phyloP scores from a whole-genome alignment of 768 basidiomycete genomes.

The Suillus paluster region DNA sequence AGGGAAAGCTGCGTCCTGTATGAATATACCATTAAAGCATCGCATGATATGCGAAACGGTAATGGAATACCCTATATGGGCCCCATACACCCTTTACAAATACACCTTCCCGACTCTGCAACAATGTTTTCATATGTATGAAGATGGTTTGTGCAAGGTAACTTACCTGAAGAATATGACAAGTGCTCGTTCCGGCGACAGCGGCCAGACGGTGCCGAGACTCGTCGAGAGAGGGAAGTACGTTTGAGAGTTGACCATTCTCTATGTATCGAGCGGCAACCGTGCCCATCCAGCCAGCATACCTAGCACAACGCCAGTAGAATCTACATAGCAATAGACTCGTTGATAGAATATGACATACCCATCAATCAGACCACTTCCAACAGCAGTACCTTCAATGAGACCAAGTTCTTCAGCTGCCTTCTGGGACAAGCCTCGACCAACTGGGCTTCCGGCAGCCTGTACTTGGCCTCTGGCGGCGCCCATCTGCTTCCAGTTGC shows the following conservation, averaged over 20 bases:
- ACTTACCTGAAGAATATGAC: constrained; percentile 86
- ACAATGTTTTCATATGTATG: background rate
- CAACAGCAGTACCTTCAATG: constrained; percentile 85
- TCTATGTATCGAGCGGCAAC: constrained; percentile 77
- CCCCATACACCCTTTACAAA: constrained; percentile 96
- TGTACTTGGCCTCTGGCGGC: constrained; percentile 65
- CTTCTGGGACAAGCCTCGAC: constrained; percentile 72
- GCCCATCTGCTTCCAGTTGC: constrained; percentile 74
- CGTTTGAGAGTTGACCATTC: constrained; percentile 53
- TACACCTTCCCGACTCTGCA: constrained; percentile 75
- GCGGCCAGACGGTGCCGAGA: constrained; percentile 85
- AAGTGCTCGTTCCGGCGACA: constrained; percentile 95
- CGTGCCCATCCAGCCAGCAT: constrained; percentile 98
- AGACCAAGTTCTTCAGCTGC: constrained; percentile 90
- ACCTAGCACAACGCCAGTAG: constrained; percentile 43
- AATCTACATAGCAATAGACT: background rate
- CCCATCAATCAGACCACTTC: constrained; percentile 96
- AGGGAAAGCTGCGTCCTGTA: constrained; percentile 83
- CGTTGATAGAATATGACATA: constrained; percentile 38
- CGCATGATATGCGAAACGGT: constrained; percentile 3
- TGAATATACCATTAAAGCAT: constrained; percentile 12
- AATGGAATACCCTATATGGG: constrained; percentile 66
- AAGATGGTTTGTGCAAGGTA: background rate
- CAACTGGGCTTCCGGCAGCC: constrained; percentile 85
- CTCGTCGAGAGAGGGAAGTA: constrained; percentile 69